Conservation (phyloP, 768 basidiomycete species). For the Rhodotorula diobovata region DNA sequence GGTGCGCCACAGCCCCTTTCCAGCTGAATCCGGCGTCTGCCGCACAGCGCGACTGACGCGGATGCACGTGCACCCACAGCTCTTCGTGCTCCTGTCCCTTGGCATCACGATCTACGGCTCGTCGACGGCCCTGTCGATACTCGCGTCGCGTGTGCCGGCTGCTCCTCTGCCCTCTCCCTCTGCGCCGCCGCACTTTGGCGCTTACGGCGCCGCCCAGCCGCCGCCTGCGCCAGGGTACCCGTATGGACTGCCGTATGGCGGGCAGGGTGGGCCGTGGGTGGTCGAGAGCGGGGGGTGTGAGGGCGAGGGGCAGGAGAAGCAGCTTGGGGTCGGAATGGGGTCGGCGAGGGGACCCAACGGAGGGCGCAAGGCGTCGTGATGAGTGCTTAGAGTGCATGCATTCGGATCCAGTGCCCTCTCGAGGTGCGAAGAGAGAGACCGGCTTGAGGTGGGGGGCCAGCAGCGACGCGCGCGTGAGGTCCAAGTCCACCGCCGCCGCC, state of each 20-base stretch:
- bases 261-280: constrained; percentile 12
- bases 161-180: background rate
- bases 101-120: constrained; percentile 37
- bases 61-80: constrained; percentile 32
- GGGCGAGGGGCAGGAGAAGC: background rate
- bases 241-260: constrained; percentile 26
- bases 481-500: too few species aligned
- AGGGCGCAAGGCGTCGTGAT: background rate
- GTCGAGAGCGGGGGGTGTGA: constrained; percentile 13
- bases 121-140: constrained; percentile 20
- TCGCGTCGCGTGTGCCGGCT: constrained; percentile 14
- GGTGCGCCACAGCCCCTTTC: constrained; percentile 52
- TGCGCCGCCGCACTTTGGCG: background rate
- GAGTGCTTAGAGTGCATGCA: background rate
- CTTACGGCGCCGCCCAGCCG: background rate
- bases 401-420: background rate
- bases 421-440: background rate
- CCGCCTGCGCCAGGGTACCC: background rate
- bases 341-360: background rate
- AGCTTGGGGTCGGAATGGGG: background rate
- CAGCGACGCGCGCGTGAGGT: too few species aligned
- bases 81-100: constrained; percentile 47
- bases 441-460: background rate
- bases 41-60: background rate
- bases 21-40: background rate